Conservation (phyloP, 441 rosid genomes). For the Sinapis alba region DNA sequence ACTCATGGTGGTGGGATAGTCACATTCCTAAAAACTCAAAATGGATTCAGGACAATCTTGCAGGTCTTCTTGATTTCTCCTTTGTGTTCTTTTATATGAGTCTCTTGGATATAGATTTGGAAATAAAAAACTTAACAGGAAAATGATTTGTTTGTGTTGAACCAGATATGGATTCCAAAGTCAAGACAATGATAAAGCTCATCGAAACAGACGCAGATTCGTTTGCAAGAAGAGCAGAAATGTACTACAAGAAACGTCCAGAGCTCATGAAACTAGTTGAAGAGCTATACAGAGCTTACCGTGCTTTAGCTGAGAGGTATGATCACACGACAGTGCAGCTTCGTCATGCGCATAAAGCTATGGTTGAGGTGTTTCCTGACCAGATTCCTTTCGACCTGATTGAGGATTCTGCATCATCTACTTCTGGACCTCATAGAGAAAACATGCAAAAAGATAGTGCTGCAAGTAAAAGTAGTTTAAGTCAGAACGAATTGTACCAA, state of each 20-base stretch:
- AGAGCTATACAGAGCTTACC: constrained; percentile 82
- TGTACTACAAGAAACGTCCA: constrained; percentile 86
- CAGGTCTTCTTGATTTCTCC: constrained; percentile 44
- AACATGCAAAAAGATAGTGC: too few relatives aligned
- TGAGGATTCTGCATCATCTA: constrained; percentile 54
- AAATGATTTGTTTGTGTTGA: constrained; percentile 9
- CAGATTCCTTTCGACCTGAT: constrained; percentile 51
- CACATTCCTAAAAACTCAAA: constrained; percentile 76
- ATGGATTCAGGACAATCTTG: constrained; percentile 91
- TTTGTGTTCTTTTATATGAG: not conserved
- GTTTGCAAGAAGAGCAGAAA: constrained; percentile 82
- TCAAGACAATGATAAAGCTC: constrained; percentile 79
- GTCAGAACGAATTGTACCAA: constrained; percentile 46
- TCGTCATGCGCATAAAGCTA: constrained; percentile 71
- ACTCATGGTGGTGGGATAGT: constrained; percentile 94
- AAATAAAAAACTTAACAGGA: constrained; percentile 12
- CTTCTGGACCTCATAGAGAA: constrained; percentile 46
- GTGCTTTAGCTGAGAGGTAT: constrained; percentile 83
- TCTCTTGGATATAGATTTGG: not conserved
- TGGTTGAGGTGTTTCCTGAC: constrained; percentile 72
- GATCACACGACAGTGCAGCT: constrained; percentile 76
- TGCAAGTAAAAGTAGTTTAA: constrained; percentile 52
- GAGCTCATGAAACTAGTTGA: constrained; percentile 82
- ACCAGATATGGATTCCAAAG: constrained; percentile 79
- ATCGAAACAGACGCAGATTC: constrained; percentile 88